phyloP scores from a whole-genome alignment of 495 filamentous ascomycete genomes.

The Neurospora sp. region DNA sequence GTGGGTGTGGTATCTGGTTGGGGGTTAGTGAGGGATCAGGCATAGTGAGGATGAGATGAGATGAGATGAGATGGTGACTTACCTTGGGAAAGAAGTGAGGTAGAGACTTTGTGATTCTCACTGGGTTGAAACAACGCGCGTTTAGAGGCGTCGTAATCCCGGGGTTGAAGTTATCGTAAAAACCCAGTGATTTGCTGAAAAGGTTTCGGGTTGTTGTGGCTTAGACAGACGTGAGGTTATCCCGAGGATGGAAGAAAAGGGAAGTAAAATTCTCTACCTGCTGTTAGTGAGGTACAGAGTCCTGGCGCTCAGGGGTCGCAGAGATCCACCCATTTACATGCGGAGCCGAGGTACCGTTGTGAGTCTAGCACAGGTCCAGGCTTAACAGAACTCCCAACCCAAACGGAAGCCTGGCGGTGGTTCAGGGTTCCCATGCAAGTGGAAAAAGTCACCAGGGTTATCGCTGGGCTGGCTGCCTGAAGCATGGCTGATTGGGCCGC shows the following conservation, averaged over 20 bases:
- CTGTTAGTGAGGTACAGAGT: slow-evolving; percentile 9
- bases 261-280: slow-evolving; percentile 8
- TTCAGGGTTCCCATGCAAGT: background rate
- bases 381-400: background rate
- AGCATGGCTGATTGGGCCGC: slow-evolving; percentile 20
- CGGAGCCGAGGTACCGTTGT: background rate
- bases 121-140: background rate
- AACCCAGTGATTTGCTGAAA: background rate
- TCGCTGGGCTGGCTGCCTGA: slow-evolving; percentile 15
- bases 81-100: background rate
- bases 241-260: slow-evolving; percentile 7
- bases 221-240: slow-evolving; percentile 11
- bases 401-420: background rate
- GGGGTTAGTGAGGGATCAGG: background rate
- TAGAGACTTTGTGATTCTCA: background rate
- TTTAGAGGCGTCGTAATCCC: background rate
- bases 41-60: background rate
- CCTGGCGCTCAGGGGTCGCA: background rate
- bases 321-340: background rate
- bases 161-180: background rate
- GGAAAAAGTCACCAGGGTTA: background rate
- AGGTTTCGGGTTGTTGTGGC: background rate
- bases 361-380: background rate
- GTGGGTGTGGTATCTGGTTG: background rate
- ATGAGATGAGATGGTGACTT: background rate